Evolutionary conservation across 2,329 filamentous ascomycete species (phyloP), one percentile per base, ranked within the genome.

Genomic region (Diplodia intermedia): DNA sequence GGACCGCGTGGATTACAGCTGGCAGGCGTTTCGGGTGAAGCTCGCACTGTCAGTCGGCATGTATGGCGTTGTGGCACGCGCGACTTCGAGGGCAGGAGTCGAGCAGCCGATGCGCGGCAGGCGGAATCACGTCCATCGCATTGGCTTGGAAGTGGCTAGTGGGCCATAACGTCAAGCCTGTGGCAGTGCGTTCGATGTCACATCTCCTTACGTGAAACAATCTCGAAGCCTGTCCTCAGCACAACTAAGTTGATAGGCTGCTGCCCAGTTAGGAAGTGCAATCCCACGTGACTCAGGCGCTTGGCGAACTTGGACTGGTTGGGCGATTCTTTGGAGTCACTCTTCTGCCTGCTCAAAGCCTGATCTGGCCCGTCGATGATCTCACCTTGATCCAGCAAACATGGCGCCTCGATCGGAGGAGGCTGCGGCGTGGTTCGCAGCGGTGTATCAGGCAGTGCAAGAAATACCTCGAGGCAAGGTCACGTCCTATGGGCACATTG

Each of bases 401-500:
- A 92, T 93, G 90, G 77, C 89, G 20, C 76, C 73, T 53, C 88
- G 89, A 70, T 89, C 89, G 54, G 91, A 93, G 72, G 91, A 94
- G 79, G 90, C 90, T 14, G 84, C 85, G 70, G 86, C 90, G 23
- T 94, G 93, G 83, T 92, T 90, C 79, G 81, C 81, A 82, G 84
- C 91, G 54, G 93, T 97, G 61, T 97, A 97, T 81, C 82, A 84
- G 69, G 93, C 94, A 15, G 87, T 97, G 3, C 92, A 94, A 78
- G 89, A 97, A 77, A 91, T 98, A 38, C 94, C 95, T 0, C 76
- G 80, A 9, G 94, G 94, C 70, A 91, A 86, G 76, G 93, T 97
- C 52, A 97, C 94, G 1, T 92, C 88, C 56, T 98, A 98, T 77
- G 93, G 91, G 2, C 91, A 93, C 77, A 93, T 94, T 70, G 91